Percentiles rank a stretch among this genome's conserved stretches.
phyloP scores from a whole-genome alignment of 441 rosid genomes.

The Cnidoscolus chayamansa region DNA sequence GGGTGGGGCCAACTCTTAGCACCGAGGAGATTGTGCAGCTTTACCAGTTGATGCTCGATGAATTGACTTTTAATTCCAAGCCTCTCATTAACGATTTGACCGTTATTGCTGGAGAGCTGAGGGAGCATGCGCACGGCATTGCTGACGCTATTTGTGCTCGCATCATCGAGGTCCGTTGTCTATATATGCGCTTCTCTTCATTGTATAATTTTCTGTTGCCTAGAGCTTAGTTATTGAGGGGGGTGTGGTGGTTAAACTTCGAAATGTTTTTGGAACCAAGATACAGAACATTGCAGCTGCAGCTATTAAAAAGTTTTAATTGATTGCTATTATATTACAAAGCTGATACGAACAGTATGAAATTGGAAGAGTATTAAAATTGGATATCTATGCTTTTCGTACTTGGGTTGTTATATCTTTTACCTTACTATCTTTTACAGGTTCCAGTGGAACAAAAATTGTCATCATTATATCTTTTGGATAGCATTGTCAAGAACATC shows the following conservation, averaged over 20 bases:
- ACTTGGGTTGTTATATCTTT: neutral
- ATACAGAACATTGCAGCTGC: neutral
- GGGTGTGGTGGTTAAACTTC: neutral
- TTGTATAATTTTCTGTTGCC: constrained; percentile 9
- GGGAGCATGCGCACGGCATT: constrained; percentile 75
- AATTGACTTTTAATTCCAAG: constrained; percentile 84
- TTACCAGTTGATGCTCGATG: constrained; percentile 61
- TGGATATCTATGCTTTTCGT: neutral
- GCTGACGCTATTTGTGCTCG: constrained; percentile 84
- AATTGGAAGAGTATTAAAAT: neutral
- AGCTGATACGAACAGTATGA: neutral
- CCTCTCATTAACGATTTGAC: constrained; percentile 98
- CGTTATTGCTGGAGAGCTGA: constrained; percentile 86
- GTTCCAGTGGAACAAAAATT: constrained; percentile 84
- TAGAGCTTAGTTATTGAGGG: neutral
- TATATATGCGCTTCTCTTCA: neutral
- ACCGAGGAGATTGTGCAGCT: constrained; percentile 65
- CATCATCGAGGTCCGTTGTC: constrained; percentile 68
- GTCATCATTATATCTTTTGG: constrained; percentile 90
- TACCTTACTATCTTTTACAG: constrained; percentile 33
- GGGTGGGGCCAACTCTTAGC: constrained; percentile 23
- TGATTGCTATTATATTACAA: neutral
- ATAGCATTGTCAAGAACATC: constrained; percentile 91
- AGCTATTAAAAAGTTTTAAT: neutral
- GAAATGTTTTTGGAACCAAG: neutral